Evolutionary conservation across 495 filamentous ascomycete species (phyloP).

Genomic region (Gamarada debralockiae): DNA sequence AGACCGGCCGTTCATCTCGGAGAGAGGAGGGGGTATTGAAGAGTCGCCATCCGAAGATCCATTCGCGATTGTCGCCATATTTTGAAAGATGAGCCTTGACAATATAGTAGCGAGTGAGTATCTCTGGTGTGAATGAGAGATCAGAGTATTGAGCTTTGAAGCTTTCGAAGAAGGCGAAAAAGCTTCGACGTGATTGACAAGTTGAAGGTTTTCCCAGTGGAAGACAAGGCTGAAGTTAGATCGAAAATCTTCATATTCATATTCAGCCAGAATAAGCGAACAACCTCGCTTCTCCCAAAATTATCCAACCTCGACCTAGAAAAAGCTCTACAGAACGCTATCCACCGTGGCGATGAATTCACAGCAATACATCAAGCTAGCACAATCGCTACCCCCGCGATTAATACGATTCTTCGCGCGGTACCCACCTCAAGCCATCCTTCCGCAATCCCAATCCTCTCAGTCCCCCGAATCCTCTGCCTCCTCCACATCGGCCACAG

Average conservation of each 20-base stretch:
- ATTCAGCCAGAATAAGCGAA: background rate
- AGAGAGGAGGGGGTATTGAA: constrained; percentile 14
- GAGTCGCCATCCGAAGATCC: constrained; percentile 13
- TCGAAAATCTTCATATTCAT: no score
- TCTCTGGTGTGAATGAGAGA: no score
- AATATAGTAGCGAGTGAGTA: no score
- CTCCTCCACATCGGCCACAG: constrained; percentile 15
- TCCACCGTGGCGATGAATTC: constrained; percentile 5
- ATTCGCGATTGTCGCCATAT: constrained; percentile 1
- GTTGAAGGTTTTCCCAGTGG: background rate
- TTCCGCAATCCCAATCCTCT: constrained; percentile 36
- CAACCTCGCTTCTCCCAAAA: background rate
- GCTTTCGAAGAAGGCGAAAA: background rate
- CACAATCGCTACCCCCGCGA: constrained; percentile 62
- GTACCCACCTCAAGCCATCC: constrained; percentile 67
- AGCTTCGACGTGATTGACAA: background rate
- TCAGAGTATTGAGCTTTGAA: background rate
- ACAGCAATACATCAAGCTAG: constrained; percentile 39
- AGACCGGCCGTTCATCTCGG: constrained; percentile 8
- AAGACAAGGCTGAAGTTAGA: background rate
- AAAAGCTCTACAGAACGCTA: background rate
- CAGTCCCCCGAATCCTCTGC: constrained; percentile 26
- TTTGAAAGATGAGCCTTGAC: background rate
- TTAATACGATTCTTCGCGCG: constrained; percentile 86
- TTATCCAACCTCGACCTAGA: background rate